Evolutionary conservation across 75 land plant species (phyloP), one percentile per base, ranked within the genome.

Genomic region (Cunninghamia lanceolata): DNA sequence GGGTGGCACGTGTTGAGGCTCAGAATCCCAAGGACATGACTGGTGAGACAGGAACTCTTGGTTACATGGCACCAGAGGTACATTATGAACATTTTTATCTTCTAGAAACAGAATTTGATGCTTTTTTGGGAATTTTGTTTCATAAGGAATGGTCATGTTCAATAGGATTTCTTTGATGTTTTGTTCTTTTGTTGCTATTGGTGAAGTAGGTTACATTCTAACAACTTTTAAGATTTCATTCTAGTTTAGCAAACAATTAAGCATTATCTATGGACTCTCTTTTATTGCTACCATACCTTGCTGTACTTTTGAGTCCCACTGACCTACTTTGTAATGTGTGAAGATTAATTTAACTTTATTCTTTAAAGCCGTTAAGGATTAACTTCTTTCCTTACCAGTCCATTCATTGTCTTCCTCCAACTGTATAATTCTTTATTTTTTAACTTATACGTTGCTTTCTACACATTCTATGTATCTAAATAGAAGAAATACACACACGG

Each of bases 31-130:
- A 90, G 86, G 99, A 97, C 81, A 97, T 97, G 99, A 97, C 98
- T 17, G 99, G 98, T 42, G 96, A 97, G 86, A 96, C 99, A 10
- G 99, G 99, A 66, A 97, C 99, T 0, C 92, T 96, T 14, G 96
- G 96, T 32, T 97, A 97, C 89, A 97, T 97, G 98, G 99, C 99
- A 75, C 99, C 99, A 70, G 99, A 97, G 98, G 97, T 94, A 88
- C 53, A 21, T 9, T 43, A 30, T 54, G 54, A 13, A 36, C n/a
- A 68, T 53, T 79, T 78, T 5, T 14, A 53, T 46, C 88, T 54
- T 77, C 34, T 77, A 30, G 9, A 34, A 38, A 11, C 47, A 50
- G 28, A 28, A 45, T 83, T 42, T 86, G 36, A 32, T 73, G 36
- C 13, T 14, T 73, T 73, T 73, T 34, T 34, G 36, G 34, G 36